Evolutionary conservation across 2,329 filamentous ascomycete species (phyloP).

Genomic region (Sclerotinia subarctica): DNA sequence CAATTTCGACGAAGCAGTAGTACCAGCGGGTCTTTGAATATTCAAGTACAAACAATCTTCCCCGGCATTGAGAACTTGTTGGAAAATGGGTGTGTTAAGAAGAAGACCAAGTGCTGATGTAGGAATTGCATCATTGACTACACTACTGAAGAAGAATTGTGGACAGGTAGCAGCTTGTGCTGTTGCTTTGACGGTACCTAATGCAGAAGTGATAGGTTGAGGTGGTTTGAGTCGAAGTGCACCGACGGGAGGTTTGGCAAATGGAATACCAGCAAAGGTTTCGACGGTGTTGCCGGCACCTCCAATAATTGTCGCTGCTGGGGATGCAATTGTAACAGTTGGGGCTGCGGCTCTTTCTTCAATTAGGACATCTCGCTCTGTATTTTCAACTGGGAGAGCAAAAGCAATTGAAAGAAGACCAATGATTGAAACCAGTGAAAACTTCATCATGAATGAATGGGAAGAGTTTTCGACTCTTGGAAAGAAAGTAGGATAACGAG

Average conservation of each 20-base stretch:
- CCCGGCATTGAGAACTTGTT: constrained; percentile 50
- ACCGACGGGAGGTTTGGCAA: constrained; percentile 66
- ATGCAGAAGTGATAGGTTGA: constrained; percentile 51
- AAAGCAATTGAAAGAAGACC: neutral
- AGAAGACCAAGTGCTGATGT: constrained; percentile 49
- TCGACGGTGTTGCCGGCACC: constrained; percentile 48
- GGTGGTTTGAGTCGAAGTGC: constrained; percentile 67
- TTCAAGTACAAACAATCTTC: constrained; percentile 65
- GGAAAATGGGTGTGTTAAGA: constrained; percentile 55
- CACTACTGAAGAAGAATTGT: constrained; percentile 62
- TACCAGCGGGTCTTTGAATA: constrained; percentile 57
- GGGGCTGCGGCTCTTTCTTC: constrained; percentile 10
- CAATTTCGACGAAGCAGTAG: constrained; percentile 52
- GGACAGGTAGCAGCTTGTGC: constrained; percentile 62
- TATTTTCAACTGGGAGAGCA: constrained; percentile 3
- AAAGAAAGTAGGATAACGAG: neutral
- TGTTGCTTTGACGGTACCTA: constrained; percentile 62
- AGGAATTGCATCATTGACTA: constrained; percentile 39
- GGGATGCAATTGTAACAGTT: constrained; percentile 24
- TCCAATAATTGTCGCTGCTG: constrained; percentile 25
- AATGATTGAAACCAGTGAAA: neutral
- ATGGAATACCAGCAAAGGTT: constrained; percentile 69
- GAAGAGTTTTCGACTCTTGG: neutral
- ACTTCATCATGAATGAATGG: constrained; percentile 13
- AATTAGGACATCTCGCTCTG: constrained; percentile 1